These are phyloP conservation scores for Solanum infundibuliforme DNA, from an alignment of 257 asterid genomes.

Conservation along the genomic window DNA sequence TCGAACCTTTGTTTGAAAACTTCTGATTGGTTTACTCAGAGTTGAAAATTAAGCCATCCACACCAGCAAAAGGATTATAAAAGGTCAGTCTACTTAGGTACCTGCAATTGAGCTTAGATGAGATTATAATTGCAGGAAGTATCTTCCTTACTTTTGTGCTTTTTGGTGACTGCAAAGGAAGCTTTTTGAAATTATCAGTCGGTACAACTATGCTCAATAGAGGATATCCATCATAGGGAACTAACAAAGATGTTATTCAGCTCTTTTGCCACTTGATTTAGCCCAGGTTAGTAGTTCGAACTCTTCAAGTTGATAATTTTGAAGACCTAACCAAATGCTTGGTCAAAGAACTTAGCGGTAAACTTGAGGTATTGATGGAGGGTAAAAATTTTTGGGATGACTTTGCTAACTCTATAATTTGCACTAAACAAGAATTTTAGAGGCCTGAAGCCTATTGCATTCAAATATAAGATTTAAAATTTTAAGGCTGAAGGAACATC, in stretches of 20 bases:
- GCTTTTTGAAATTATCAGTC: not conserved
- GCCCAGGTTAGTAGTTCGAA: no score
- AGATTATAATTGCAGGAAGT: not conserved
- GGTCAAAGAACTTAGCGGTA: slow-evolving; percentile 72
- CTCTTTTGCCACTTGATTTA: no score
- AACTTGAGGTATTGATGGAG: slow-evolving; percentile 45
- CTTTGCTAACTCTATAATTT: not conserved
- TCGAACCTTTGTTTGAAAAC: not conserved
- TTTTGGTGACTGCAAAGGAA: not conserved
- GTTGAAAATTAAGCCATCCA: not conserved
- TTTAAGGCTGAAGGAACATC: not conserved
- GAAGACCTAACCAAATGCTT: slow-evolving; percentile 71
- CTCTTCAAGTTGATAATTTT: slow-evolving; percentile 16
- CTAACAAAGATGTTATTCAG: no score
- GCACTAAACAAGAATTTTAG: not conserved
- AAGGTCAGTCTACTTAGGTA: not conserved
- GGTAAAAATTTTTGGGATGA: not conserved
- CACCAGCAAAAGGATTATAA: not conserved
- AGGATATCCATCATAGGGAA: no score
- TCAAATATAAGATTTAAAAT: not conserved
- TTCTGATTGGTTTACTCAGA: no score
- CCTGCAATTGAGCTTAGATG: not conserved
- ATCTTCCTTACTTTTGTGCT: not conserved
- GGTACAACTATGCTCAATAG: no score
- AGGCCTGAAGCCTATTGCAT: not conserved